phyloP scores from a whole-genome alignment of 805 yeast genomes.

The Metschnikowia bowlesiae region DNA sequence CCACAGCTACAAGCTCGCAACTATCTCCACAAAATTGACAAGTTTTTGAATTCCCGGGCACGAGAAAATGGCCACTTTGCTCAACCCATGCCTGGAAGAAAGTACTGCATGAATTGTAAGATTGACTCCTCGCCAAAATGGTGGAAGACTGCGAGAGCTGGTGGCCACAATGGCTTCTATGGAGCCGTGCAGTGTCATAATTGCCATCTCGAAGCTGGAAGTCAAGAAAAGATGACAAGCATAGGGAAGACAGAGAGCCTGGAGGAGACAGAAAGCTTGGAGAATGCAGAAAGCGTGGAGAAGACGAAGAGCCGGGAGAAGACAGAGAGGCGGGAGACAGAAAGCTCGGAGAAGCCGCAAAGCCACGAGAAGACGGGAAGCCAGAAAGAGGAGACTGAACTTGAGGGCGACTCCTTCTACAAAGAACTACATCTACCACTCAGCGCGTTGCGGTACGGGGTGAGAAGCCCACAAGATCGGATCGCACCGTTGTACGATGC shows the following conservation, averaged over 20 bases:
- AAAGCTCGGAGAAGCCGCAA: not conserved
- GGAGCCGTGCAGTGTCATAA: conserved; percentile 23
- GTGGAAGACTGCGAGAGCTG: conserved; percentile 22
- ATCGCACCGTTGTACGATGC: not conserved
- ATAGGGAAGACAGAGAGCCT: conserved; percentile 7
- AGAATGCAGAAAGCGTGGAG: not conserved
- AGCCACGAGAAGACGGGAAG: not conserved
- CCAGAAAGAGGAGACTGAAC: conserved; percentile 7
- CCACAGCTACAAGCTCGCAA: conserved; percentile 30
- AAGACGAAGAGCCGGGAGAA: conserved; percentile 5
- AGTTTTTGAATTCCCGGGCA: not conserved
- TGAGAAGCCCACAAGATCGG: conserved; percentile 16
- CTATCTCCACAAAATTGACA: conserved; percentile 23
- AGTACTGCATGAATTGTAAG: conserved; percentile 21
- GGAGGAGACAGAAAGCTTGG: not conserved
- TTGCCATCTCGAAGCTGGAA: conserved; percentile 21
- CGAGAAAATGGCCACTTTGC: conserved; percentile 1
- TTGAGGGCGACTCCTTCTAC: conserved; percentile 16
- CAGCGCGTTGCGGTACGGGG: conserved; percentile 30
- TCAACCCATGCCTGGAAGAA: not conserved
- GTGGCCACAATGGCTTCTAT: not conserved
- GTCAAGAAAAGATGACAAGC: not conserved
- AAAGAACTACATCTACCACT: conserved; percentile 26
- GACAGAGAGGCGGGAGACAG: not conserved
- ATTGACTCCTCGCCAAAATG: conserved; percentile 33